Percentiles rank a stretch among this genome's conserved stretches.
Conservation (phyloP, 73 alveolate genomes). For the Tetrahymena elliotti region DNA sequence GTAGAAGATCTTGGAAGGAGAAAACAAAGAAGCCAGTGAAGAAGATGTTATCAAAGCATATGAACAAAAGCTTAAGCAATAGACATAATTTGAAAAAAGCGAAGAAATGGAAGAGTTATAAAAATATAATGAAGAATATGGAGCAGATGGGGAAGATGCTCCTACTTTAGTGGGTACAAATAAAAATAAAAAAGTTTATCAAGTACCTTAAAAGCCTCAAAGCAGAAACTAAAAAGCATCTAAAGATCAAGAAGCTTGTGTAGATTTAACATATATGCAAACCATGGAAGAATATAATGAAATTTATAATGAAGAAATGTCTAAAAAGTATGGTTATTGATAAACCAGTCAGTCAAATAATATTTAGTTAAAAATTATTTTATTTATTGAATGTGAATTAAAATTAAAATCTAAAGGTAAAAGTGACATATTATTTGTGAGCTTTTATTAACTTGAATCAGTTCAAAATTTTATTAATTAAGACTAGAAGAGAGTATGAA, state of each 20-base stretch:
- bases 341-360: not conserved
- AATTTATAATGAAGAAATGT: not conserved
- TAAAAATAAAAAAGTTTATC: not conserved
- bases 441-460: not conserved
- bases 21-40: not conserved
- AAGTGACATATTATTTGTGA: no score
- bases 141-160: not conserved
- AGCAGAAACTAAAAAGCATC: not conserved
- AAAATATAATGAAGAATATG: not conserved
- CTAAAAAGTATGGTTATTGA: not conserved
- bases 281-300: not conserved
- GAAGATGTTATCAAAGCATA: not conserved
- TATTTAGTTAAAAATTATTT: no score
- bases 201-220: not conserved
- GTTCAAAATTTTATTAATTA: not conserved
- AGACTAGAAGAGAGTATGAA: not conserved
- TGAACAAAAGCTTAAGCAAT: not conserved
- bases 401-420: no score
- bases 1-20: not conserved
- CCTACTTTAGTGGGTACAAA: not conserved
- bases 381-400: no score
- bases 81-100: not conserved
- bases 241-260: not conserved
- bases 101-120: not conserved
- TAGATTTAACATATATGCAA: not conserved